Conservation (phyloP, 1,284 basidiomycete genomes). For the Apiotrichum akiyoshidainum region DNA sequence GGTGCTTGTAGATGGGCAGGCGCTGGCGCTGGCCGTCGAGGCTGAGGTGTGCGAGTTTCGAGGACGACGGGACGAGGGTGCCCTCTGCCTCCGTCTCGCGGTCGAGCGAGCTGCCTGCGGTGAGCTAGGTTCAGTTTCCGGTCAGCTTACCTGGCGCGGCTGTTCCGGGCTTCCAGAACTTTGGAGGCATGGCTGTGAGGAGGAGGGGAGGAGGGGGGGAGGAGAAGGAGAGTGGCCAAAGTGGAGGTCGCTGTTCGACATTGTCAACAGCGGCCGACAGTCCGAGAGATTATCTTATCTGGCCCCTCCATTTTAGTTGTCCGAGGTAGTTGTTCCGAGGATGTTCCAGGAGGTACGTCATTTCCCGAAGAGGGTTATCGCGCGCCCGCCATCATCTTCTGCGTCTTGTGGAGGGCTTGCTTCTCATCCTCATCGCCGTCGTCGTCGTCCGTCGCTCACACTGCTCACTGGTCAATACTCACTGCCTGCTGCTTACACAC, state of each 20-base stretch:
- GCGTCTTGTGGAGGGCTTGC: too few relatives aligned
- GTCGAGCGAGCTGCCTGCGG: slow-evolving; percentile 68
- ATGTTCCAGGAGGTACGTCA: too few relatives aligned
- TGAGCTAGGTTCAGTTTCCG: neutral
- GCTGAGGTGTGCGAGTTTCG: slow-evolving; percentile 52
- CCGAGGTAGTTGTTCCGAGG: too few relatives aligned
- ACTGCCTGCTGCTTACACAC: too few relatives aligned
- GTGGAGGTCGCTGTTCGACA: too few relatives aligned
- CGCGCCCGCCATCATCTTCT: too few relatives aligned
- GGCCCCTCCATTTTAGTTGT: neutral
- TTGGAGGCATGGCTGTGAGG: slow-evolving; percentile 26
- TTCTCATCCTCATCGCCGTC: too few relatives aligned
- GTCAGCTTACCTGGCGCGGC: slow-evolving; percentile 66
- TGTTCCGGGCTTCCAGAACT: slow-evolving; percentile 65
- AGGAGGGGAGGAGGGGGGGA: neutral
- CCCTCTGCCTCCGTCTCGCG: slow-evolving; percentile 68
- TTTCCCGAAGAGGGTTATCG: too few relatives aligned
- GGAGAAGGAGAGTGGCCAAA: neutral
- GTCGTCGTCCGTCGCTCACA: too few relatives aligned
- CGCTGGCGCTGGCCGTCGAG: slow-evolving; percentile 71
- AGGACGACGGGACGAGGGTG: slow-evolving; percentile 63
- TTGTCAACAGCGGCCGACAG: neutral
- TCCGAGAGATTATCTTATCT: neutral
- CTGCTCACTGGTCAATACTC: too few relatives aligned
- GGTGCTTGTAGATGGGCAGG: slow-evolving; percentile 83